These are phyloP conservation scores for Yamadazyma siamensis DNA, from an alignment of 1,139 yeast genomes.

Conservation along the genomic window DNA sequence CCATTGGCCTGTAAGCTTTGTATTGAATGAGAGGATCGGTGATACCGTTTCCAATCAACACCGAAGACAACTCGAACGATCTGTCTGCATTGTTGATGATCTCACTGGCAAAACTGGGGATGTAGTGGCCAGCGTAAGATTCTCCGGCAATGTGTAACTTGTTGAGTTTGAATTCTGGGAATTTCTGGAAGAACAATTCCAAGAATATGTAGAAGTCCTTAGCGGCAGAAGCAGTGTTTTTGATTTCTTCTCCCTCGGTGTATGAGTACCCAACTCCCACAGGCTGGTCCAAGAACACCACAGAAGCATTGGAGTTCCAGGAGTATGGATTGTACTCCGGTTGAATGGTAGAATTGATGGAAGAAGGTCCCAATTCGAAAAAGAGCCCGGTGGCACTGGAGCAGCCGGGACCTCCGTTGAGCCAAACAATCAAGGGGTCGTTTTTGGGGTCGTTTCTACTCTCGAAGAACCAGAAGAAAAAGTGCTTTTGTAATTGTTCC, in stretches of 20 bases:
- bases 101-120: constrained; percentile 75
- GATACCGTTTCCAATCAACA: constrained; percentile 80
- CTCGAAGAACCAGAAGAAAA: constrained; percentile 87
- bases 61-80: constrained; percentile 64
- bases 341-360: constrained; percentile 60
- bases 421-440: constrained; percentile 85
- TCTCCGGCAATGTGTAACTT: constrained; percentile 85
- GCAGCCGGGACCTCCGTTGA: constrained; percentile 92
- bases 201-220: constrained; percentile 76
- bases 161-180: constrained; percentile 56
- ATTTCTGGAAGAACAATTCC: constrained; percentile 72
- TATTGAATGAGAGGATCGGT: constrained; percentile 74
- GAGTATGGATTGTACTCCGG: constrained; percentile 76
- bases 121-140: constrained; percentile 85
- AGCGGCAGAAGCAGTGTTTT: constrained; percentile 68
- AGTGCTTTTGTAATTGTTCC: constrained; percentile 58
- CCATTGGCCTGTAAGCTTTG: constrained; percentile 75
- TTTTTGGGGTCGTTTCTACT: constrained; percentile 83
- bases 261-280: constrained; percentile 86
- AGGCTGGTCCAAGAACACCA: constrained; percentile 92
- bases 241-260: constrained; percentile 52
- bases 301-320: constrained; percentile 89
- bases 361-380: constrained; percentile 86
- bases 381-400: constrained; percentile 88
- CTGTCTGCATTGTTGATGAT: constrained; percentile 64